These are phyloP conservation scores for Xylaria sp. DNA, from an alignment of 495 filamentous ascomycete species.

Conservation along the genomic window DNA sequence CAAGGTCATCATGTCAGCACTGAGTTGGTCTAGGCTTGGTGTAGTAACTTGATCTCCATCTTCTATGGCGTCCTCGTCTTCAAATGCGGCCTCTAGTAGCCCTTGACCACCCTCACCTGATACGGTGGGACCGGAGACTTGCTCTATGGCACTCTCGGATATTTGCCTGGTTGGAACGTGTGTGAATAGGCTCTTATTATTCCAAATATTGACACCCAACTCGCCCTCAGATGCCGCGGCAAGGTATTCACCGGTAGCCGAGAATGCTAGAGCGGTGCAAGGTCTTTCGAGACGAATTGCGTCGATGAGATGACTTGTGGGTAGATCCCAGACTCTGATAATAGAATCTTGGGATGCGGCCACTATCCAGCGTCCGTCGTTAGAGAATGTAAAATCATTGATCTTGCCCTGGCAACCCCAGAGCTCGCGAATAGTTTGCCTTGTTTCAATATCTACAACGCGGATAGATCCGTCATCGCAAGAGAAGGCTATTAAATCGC, in stretches of 20 bases:
- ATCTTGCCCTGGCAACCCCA: conserved; percentile 85
- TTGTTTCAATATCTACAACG: conserved; percentile 89
- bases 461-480: conserved; percentile 90
- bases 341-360: conserved; percentile 83
- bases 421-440: conserved; percentile 87
- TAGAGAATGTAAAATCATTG: conserved; percentile 89
- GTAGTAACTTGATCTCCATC: conserved; percentile 55
- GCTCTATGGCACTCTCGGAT: conserved; percentile 71
- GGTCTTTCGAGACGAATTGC: conserved; percentile 76
- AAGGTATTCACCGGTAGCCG: conserved; percentile 87
- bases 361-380: conserved; percentile 92
- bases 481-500: conserved; percentile 86
- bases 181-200: conserved; percentile 86
- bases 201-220: conserved; percentile 93
- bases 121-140: conserved; percentile 69
- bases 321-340: conserved; percentile 92
- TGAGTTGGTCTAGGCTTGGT: conserved; percentile 74
- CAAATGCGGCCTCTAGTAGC: conserved; percentile 71
- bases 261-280: conserved; percentile 86
- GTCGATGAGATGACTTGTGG: conserved; percentile 93
- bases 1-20: conserved; percentile 80
- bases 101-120: conserved; percentile 83
- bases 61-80: conserved; percentile 51
- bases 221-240: conserved; percentile 84
- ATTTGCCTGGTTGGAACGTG: conserved; percentile 85